A percentile compares a stretch with the other conserved stretches of the same genome.
These are phyloP conservation scores for Austroboletus olivaceoglutinosus DNA, from an alignment of 1,284 basidiomycete species.

Conservation along the genomic window DNA sequence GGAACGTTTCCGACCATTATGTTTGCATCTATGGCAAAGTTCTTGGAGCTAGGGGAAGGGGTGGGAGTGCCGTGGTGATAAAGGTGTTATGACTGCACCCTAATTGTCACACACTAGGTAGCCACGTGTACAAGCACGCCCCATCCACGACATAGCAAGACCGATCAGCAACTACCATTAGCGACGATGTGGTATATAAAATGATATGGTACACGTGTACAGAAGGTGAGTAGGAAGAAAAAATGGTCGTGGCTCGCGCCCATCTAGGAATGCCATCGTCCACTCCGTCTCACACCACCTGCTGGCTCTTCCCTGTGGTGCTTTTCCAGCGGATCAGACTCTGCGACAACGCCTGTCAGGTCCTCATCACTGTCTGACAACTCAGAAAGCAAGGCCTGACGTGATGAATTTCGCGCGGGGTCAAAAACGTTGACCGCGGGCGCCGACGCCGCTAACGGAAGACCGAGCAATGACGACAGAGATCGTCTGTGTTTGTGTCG, in stretches of 20 bases:
- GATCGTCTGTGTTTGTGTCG: constrained; percentile 40
- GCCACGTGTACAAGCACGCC: constrained; percentile 23
- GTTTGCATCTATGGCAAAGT: constrained; percentile 6
- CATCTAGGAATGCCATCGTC: constrained; percentile 31
- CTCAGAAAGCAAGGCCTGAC: constrained; percentile 6
- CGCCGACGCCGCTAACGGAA: constrained; percentile 25
- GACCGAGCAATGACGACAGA: constrained; percentile 43
- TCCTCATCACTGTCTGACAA: constrained; percentile 1
- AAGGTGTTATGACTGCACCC: constrained; percentile 4
- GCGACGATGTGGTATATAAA: neutral
- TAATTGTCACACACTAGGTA: constrained; percentile 16
- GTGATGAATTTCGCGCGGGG: constrained; percentile 13
- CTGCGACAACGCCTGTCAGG: constrained; percentile 37
- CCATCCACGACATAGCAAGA: neutral
- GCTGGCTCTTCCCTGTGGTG: constrained; percentile 54
- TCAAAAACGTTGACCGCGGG: constrained; percentile 36
- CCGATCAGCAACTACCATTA: neutral
- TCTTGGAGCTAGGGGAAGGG: neutral
- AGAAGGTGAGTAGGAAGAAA: neutral
- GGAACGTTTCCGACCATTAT: constrained; percentile 23
- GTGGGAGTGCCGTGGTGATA: constrained; percentile 9
- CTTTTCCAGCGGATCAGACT: constrained; percentile 51
- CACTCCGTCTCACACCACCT: constrained; percentile 50
- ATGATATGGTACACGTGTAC: constrained; percentile 19
- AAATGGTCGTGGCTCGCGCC: constrained; percentile 7